Conservation (phyloP, 768 basidiomycete genomes). For the Epithele typhae region DNA sequence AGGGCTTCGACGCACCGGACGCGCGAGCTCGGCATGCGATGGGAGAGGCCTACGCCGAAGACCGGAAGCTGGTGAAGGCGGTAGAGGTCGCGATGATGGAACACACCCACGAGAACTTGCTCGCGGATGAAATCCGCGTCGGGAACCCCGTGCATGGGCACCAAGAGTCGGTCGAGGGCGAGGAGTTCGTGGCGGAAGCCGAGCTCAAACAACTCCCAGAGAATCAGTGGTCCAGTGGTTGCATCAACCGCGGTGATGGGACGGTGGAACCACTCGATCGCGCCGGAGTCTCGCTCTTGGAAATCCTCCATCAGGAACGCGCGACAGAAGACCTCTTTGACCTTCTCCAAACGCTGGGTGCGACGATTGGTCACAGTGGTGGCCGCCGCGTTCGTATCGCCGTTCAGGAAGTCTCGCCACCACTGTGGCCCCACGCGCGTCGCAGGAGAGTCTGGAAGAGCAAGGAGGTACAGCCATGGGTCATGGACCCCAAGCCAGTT, state of each 20-base stretch:
- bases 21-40: too few species aligned
- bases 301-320: too few species aligned
- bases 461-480: not conserved
- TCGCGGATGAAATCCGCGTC: not conserved
- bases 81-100: too few species aligned
- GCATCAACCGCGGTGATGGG: not conserved
- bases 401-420: slow-evolving; percentile 2
- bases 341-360: too few species aligned
- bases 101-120: too few species aligned
- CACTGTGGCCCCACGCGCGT: not conserved
- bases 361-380: too few species aligned
- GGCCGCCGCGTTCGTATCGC: not conserved
- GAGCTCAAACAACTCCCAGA: not conserved
- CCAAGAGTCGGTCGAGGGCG: not conserved
- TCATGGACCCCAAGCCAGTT: not conserved
- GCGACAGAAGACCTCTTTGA: too few species aligned
- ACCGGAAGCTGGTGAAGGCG: too few species aligned
- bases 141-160: not conserved
- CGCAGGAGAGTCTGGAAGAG: not conserved
- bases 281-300: too few species aligned
- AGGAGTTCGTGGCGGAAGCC: not conserved
- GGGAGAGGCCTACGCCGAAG: too few species aligned
- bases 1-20: too few species aligned
- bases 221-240: not conserved
- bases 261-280: too few species aligned